Evolutionary conservation across 2,329 filamentous ascomycete genomes (phyloP), one percentile per base, ranked within the genome.

Genomic region (Xylaria hypoxylon): DNA sequence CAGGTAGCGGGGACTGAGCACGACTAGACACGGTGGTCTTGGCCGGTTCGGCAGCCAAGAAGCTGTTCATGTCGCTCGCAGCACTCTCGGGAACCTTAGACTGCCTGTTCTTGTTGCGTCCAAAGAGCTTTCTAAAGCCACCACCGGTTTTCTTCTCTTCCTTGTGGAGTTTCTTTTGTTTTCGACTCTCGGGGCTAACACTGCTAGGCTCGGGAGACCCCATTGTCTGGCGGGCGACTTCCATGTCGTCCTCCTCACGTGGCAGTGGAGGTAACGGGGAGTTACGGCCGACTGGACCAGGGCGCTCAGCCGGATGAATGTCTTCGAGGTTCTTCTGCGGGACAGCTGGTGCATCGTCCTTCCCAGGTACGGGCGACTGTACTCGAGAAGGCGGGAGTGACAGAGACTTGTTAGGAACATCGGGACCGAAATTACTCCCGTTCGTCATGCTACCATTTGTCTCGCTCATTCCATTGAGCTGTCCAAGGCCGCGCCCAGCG

Each of bases 401-500:
- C 4, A 76, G 72, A 7, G 74, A 77, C 68, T 85, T 84, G 5
- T 79, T 78, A 13, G 83, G 82, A 52, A 83, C 79, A 24, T 80
- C 80, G 7, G 82, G 80, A 33, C 68, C 70, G 8, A 66, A 65
- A 17, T 50, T 44, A 31, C 76, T 74, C 26, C 79, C 79, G 28
- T 82, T 80, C 19, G 61, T 67, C 22, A 69, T 64, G 52, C 67
- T 66, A 2, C 71, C 75, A 24, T 83, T 82, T 42, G 79, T 79
- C 19, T 79, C 79, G 60, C 84, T 79, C 13, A 84, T 81, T 45
- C 81, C 79, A 1, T 81, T 83, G 19, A 82, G 81, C 44, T 81
- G 79, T 1, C 81, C 83, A 22, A 82, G 69, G 13, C 92, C 92
- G 65, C 88, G 91, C 24, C 94, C 94, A 47, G 91, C 89, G 70